A percentile compares a stretch with the other conserved stretches of the same genome.
Conservation (phyloP, 2,329 filamentous ascomycete species). For the Phialophora macrospora region DNA sequence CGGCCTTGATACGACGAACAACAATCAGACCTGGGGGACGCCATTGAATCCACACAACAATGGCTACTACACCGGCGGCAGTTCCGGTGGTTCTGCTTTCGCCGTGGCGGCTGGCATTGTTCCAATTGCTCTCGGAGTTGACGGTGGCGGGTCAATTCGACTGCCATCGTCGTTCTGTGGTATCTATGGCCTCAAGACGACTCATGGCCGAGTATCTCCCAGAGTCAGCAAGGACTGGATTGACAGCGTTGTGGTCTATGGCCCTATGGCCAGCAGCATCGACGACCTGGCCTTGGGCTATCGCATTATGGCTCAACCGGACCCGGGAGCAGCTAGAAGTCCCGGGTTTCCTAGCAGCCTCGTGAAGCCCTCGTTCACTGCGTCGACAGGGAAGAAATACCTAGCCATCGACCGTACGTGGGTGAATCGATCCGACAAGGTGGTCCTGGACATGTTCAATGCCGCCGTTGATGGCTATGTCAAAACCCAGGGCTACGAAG, state of each 20-base stretch:
- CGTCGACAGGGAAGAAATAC: constrained; percentile 55
- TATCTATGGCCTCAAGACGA: constrained; percentile 79
- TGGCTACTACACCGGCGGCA: constrained; percentile 78
- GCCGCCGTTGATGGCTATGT: constrained; percentile 62
- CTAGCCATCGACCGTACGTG: constrained; percentile 73
- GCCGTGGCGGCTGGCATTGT: constrained; percentile 71
- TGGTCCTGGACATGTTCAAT: constrained; percentile 67
- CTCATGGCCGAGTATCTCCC: constrained; percentile 67
- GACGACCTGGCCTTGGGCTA: constrained; percentile 83
- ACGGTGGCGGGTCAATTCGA: constrained; percentile 76
- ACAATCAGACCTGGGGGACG: constrained; percentile 75
- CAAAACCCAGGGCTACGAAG: constrained; percentile 45
- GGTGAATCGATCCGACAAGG: constrained; percentile 70
- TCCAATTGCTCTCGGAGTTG: constrained; percentile 75
- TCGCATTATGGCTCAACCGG: constrained; percentile 74
- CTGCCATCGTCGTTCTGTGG: constrained; percentile 78
- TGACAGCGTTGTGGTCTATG: constrained; percentile 68
- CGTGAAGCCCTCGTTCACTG: constrained; percentile 48
- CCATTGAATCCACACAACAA: constrained; percentile 78
- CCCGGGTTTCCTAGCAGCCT: constrained; percentile 61
- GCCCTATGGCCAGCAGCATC: constrained; percentile 76
- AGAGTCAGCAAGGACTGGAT: constrained; percentile 64
- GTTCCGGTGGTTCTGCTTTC: constrained; percentile 76
- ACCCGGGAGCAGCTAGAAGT: constrained; percentile 54
- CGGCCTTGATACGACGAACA: constrained; percentile 80